Base-by-base conservation (phyloP, 2,329 filamentous ascomycete species). In the Xylaria sp. region DNA sequence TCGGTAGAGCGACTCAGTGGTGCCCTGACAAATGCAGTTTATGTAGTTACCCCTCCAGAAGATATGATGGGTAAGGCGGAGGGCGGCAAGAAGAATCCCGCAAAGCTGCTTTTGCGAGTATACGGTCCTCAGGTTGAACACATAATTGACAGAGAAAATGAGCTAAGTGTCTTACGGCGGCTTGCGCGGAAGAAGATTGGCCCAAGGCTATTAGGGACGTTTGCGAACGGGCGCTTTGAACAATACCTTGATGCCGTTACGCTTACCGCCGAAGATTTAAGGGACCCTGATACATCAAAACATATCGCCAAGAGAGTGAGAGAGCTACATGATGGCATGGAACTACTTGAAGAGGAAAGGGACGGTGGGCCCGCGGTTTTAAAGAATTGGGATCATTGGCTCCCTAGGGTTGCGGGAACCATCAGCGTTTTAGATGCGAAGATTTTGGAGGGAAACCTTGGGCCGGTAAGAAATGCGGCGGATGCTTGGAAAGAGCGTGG, bases 301-400 rank as follows among this genome's bases (percentile, higher is more conserved):
- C 93, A 97, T 78, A 99, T 99, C 77, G 95, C 96, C 13, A 98
- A 98, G 84, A 92, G 96, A 60, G 97, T 99, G 94, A 88, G 94
- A 71, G 96, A 99, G 80, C 86, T 99, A 44, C 96, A 99, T 76
- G 93, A 97, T 62, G 96, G 96, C 0, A 91, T 99, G 70, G 94
- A 98, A 34, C 84, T 99, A 23, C 86, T 97, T 0, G 88, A 91
- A 1, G 85, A 90, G 44, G 96, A 99, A 81, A 87, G 90, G 60
- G 88, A 92, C 44, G 90, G 87, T 23, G 96, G 96, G 0, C 92
- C 96, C 0, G 91, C 90, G 65, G 91, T 97, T 12, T 97, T 94
- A 88, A 90, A 88, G 74, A 98, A 97, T 78, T 99, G 95, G 95
- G 94, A 98, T 79, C 92, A 91, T 78, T 98, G 94, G 94, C 86